A percentile compares a stretch with the other conserved stretches of the same genome.
phyloP scores from a whole-genome alignment of 805 yeast genomes.

The Dipodascopsis tothii region DNA sequence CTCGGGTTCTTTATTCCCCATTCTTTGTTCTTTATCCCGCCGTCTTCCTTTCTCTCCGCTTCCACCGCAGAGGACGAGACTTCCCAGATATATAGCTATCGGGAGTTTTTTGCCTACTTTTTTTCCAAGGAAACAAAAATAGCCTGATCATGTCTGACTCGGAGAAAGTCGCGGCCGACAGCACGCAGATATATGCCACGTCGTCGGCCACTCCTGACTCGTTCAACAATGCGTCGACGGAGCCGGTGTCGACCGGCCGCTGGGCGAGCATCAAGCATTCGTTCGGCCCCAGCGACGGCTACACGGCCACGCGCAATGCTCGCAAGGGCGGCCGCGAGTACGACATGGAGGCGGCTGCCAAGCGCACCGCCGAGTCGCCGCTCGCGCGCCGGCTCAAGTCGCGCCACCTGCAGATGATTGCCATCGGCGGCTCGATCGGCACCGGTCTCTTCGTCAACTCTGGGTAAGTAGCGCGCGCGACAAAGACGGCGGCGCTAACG shows the following conservation, averaged over 20 bases:
- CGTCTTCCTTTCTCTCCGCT: no score
- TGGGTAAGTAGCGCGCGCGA: constrained; percentile 6
- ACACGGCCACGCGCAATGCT: neutral
- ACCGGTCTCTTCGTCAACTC: constrained; percentile 51
- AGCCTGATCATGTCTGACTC: neutral
- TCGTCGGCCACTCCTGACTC: neutral
- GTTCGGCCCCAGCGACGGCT: neutral
- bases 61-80: no score
- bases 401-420: constrained; percentile 50
- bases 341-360: constrained; percentile 21
- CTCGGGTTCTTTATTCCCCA: no score
- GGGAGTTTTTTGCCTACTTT: no score
- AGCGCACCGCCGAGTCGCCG: constrained; percentile 44
- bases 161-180: neutral
- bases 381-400: constrained; percentile 39
- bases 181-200: neutral
- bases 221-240: neutral
- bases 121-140: no score
- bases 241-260: neutral
- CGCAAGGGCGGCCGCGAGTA: neutral
- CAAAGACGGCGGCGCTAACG: neutral
- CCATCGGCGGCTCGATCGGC: constrained; percentile 81
- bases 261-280: neutral
- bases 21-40: no score
- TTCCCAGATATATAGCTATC: no score